Evolutionary conservation across 163 green algal genomes (phyloP).

Genomic region (Scenedesmus sp.): DNA sequence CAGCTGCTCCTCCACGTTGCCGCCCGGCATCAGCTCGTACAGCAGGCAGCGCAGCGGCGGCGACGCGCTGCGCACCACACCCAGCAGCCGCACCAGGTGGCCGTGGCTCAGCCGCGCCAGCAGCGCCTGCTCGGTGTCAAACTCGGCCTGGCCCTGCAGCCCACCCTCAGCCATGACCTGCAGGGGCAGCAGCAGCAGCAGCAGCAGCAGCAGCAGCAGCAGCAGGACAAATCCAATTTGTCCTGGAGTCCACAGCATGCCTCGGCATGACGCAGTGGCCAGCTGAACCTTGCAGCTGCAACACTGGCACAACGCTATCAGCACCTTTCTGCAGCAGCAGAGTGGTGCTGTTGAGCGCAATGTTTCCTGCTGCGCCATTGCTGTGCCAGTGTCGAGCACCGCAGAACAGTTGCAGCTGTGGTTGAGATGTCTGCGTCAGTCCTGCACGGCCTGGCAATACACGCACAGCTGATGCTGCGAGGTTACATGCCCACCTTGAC

Average conservation of each 20-base stretch:
- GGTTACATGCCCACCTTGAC: slow-evolving; percentile 44
- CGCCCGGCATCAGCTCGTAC: slow-evolving; percentile 49
- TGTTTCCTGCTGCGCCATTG: too few species aligned
- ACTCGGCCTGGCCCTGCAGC: slow-evolving; percentile 39
- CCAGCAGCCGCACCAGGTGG: slow-evolving; percentile 43
- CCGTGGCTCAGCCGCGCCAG: slow-evolving; percentile 32
- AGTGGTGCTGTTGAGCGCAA: too few species aligned
- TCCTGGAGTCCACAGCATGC: too few species aligned
- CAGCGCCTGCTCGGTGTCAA: slow-evolving; percentile 45
- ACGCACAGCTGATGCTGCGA: slow-evolving; percentile 16
- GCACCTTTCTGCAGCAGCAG: too few species aligned
- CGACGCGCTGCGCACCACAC: slow-evolving; percentile 11
- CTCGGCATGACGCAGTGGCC: neutral
- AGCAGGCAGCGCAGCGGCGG: slow-evolving; percentile 41
- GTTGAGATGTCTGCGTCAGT: neutral
- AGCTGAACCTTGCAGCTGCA: neutral
- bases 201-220: neutral
- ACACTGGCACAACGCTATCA: neutral
- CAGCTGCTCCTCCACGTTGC: slow-evolving; percentile 48
- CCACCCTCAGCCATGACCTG: slow-evolving; percentile 47
- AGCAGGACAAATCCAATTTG: too few species aligned
- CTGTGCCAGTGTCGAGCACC: too few species aligned
- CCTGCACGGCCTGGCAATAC: neutral
- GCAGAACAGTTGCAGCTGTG: neutral
- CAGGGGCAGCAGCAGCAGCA: neutral